Evolutionary conservation across 2,329 filamentous ascomycete species (phyloP).

Genomic region (Ophiostoma perfectum): DNA sequence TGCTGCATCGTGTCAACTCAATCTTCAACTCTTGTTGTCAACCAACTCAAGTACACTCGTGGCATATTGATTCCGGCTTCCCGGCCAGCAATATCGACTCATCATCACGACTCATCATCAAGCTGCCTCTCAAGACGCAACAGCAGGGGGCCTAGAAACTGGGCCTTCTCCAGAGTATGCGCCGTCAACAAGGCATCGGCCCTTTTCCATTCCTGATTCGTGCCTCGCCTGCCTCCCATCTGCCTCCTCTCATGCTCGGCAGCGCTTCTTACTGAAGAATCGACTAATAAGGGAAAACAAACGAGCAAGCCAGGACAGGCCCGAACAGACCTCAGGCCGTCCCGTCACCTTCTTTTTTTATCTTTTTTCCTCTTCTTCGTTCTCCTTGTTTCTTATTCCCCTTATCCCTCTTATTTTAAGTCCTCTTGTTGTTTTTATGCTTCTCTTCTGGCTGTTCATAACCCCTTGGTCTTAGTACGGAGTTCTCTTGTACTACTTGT

Average conservation of each 20-base stretch:
- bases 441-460: conserved; percentile 1
- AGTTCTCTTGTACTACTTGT: conserved; percentile 9
- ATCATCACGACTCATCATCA: conserved; percentile 9
- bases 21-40: conserved; percentile 5
- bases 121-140: not conserved
- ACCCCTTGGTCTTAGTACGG: conserved; percentile 4
- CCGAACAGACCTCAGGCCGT: not conserved
- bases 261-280: not conserved
- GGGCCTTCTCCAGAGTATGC: conserved; percentile 1
- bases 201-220: conserved; percentile 11
- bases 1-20: not conserved
- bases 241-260: not conserved
- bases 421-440: not conserved
- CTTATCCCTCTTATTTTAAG: not conserved
- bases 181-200: conserved; percentile 15
- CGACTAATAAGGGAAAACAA: not conserved
- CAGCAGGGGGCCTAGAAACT: not conserved
- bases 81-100: conserved; percentile 6
- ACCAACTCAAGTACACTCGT: not conserved
- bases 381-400: not conserved
- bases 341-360: not conserved
- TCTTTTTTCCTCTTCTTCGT: not conserved
- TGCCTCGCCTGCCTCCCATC: not conserved
- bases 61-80: not conserved
- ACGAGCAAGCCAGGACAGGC: not conserved